Conservation (phyloP, 768 basidiomycete species). For the Russula virescens region DNA sequence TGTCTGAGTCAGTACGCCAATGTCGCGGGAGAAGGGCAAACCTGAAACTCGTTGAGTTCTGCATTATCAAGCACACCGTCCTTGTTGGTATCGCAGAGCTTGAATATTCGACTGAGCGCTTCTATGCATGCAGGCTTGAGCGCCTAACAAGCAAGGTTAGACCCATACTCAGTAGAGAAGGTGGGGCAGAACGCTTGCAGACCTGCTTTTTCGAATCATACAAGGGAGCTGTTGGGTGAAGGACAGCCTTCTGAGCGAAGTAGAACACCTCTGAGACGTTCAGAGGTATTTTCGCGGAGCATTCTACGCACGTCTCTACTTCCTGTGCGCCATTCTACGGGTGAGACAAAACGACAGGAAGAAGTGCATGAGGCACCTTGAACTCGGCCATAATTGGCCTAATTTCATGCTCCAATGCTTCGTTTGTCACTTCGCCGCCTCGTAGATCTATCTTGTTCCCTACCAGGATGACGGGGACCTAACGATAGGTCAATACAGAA, state of each 20-base stretch:
- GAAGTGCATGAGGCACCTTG: constrained; percentile 54
- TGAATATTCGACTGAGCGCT: constrained; percentile 91
- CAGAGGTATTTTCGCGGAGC: constrained; percentile 83
- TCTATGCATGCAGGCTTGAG: constrained; percentile 88
- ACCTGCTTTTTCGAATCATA: constrained; percentile 97
- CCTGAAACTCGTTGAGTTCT: constrained; percentile 97
- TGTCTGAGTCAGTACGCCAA: constrained; percentile 2
- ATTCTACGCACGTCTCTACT: constrained; percentile 97
- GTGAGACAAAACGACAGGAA: neutral
- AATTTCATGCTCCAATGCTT: constrained; percentile 92
- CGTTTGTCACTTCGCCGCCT: constrained; percentile 89
- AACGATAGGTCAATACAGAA: constrained; percentile 1
- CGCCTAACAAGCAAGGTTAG: constrained; percentile 44
- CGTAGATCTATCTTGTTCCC: constrained; percentile 98
- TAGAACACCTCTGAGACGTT: constrained; percentile 98
- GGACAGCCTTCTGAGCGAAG: constrained; percentile 95
- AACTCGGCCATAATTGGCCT: constrained; percentile 97
- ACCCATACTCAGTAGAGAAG: neutral
- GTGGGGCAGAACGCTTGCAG: constrained; percentile 29
- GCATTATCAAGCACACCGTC: constrained; percentile 85
- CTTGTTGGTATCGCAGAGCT: constrained; percentile 91
- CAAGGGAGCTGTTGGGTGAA: constrained; percentile 93
- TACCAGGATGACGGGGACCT: constrained; percentile 95
- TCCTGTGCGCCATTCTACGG: constrained; percentile 48
- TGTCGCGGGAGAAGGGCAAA: constrained; percentile 31